Percentiles rank a stretch among this genome's conserved stretches.
phyloP scores from a whole-genome alignment of 2,329 filamentous ascomycete genomes.

The Cercospora sp. region DNA sequence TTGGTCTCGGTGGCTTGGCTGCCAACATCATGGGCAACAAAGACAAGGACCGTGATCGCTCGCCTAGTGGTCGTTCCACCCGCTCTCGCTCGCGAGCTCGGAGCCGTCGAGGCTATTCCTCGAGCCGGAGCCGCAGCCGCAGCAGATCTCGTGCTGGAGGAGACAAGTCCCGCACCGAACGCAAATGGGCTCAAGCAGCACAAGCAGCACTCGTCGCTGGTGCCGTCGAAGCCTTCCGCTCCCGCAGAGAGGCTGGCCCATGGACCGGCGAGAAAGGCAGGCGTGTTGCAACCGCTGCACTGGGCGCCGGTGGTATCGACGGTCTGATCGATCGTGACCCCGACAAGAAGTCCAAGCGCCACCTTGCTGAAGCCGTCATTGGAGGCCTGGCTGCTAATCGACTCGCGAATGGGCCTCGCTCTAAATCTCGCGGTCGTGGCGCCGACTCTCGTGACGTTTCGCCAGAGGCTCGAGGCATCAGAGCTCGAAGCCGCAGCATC shows the following conservation, averaged over 20 bases:
- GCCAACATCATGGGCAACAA: conserved; percentile 55
- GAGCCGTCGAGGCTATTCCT: conserved; percentile 50
- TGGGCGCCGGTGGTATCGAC: conserved; percentile 83
- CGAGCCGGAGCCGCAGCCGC: conserved; percentile 50
- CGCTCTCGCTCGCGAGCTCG: conserved; percentile 54
- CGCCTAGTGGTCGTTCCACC: conserved; percentile 47
- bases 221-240: conserved; percentile 87
- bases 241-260: conserved; percentile 81
- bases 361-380: conserved; percentile 82
- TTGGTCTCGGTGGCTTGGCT: conserved; percentile 59
- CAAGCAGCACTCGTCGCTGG: conserved; percentile 89
- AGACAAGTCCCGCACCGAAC: conserved; percentile 63
- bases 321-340: conserved; percentile 68
- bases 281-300: conserved; percentile 83
- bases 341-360: conserved; percentile 73
- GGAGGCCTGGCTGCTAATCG: conserved; percentile 86
- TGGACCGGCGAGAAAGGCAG: conserved; percentile 93
- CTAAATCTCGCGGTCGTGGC: conserved; percentile 60
- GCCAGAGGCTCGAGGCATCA: conserved; percentile 43
- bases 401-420: conserved; percentile 76
- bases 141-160: conserved; percentile 50
- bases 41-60: conserved; percentile 56
- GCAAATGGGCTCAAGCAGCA: conserved; percentile 70
- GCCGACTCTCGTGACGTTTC: conserved; percentile 39
- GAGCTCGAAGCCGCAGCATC: conserved; percentile 67